These are phyloP conservation scores for Cicer bijugum DNA, from an alignment of 306 rosid species.

Conservation along the genomic window DNA sequence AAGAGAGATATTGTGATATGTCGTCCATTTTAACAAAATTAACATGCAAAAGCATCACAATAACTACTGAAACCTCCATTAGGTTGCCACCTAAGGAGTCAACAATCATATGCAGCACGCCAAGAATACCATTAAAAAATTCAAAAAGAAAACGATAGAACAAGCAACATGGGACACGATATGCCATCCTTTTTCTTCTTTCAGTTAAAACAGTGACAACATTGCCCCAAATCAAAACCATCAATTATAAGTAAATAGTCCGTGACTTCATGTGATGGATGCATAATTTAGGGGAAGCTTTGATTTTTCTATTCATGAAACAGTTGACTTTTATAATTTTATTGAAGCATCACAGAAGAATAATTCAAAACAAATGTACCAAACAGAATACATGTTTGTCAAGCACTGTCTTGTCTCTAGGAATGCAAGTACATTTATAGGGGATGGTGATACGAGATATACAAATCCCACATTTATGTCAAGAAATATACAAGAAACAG, in stretches of 20 bases:
- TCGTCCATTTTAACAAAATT: too few relatives aligned
- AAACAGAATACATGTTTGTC: conserved; percentile 18
- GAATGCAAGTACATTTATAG: neutral
- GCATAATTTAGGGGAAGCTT: neutral
- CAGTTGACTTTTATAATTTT: neutral
- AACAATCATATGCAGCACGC: too few relatives aligned
- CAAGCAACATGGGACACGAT: too few relatives aligned
- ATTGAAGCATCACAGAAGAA: conserved; percentile 3
- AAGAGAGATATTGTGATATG: neutral
- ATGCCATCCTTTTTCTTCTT: neutral
- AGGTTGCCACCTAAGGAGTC: too few relatives aligned
- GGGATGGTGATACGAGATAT: conserved; percentile 9
- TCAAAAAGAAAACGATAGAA: too few relatives aligned
- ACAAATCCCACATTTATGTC: neutral
- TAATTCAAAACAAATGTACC: conserved; percentile 12
- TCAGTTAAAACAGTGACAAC: conserved; percentile 4
- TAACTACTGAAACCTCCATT: too few relatives aligned
- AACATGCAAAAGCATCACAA: too few relatives aligned
- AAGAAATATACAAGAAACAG: conserved; percentile 8
- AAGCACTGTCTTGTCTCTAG: conserved; percentile 8
- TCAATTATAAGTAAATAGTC: neutral
- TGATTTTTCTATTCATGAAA: neutral
- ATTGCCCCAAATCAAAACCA: neutral
- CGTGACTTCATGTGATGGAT: neutral
- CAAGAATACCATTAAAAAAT: too few relatives aligned